These are phyloP conservation scores for Diplotaxis tenuifolia DNA, from an alignment of 345 rosid species.

Conservation along the genomic window DNA sequence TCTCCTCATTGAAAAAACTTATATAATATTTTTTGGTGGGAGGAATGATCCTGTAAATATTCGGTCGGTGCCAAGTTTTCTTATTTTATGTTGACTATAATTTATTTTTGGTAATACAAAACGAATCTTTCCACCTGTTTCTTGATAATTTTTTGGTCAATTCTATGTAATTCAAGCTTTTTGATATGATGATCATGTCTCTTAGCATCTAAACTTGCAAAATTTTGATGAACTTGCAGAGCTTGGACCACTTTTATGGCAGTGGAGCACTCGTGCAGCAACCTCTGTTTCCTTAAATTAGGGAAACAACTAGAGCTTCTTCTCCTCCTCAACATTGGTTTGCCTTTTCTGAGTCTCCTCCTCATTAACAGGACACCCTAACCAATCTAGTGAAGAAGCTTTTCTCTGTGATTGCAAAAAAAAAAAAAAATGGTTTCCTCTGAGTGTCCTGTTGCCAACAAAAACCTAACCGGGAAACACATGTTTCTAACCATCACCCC, in stretches of 20 bases:
- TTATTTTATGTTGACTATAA: neutral
- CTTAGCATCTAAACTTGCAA: neutral
- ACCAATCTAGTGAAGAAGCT: constrained; percentile 17
- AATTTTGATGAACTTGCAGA: constrained; percentile 45
- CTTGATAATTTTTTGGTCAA: neutral
- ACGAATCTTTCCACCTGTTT: neutral
- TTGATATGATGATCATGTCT: neutral
- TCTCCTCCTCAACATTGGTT: constrained; percentile 67
- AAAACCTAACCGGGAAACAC: constrained; percentile 17
- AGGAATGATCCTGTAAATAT: constrained; percentile 6
- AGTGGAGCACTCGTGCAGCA: constrained; percentile 51
- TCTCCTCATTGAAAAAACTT: too few species aligned
- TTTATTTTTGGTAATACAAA: neutral
- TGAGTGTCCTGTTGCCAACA: constrained; percentile 6
- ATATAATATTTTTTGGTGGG: neutral
- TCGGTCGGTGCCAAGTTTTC: constrained; percentile 14
- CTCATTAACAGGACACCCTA: constrained; percentile 34
- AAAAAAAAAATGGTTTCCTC: constrained; percentile 25
- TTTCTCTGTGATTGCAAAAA: neutral
- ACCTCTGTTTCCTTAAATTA: constrained; percentile 77
- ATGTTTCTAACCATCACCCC: constrained; percentile 23
- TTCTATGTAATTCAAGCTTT: neutral
- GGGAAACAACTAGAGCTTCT: constrained; percentile 73
- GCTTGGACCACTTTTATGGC: constrained; percentile 71
- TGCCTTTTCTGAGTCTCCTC: constrained; percentile 38